Conservation (phyloP, 805 yeast genomes). For the Candida sithepensis region DNA sequence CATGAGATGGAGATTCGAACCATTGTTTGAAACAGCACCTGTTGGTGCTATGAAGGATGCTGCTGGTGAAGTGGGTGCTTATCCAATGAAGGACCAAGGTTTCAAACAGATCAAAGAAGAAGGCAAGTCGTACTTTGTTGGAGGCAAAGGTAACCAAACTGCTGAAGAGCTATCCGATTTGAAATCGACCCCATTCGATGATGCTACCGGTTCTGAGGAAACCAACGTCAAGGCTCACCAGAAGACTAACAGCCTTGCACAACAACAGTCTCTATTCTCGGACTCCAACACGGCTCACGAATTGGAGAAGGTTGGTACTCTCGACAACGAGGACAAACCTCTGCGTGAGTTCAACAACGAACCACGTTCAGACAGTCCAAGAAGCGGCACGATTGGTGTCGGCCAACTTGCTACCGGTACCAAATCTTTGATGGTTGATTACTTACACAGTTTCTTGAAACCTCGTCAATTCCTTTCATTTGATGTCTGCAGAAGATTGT, state of each 20-base stretch:
- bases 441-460: constrained; percentile 35
- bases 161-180: constrained; percentile 26
- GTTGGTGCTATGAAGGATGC: constrained; percentile 54
- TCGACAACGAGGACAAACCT: constrained; percentile 26
- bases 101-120: constrained; percentile 46
- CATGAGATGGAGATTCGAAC: constrained; percentile 55
- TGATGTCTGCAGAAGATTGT: constrained; percentile 34
- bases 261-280: constrained; percentile 13
- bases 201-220: neutral
- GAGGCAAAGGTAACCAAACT: constrained; percentile 20
- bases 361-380: neutral
- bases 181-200: constrained; percentile 14
- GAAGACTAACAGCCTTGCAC: constrained; percentile 4
- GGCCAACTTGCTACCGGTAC: neutral
- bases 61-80: constrained; percentile 35
- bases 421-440: constrained; percentile 6
- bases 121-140: constrained; percentile 24
- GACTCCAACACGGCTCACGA: constrained; percentile 18
- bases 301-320: constrained; percentile 12
- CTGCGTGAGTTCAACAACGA: constrained; percentile 8
- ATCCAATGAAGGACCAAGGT: constrained; percentile 68
- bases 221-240: constrained; percentile 2
- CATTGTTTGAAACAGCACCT: constrained; percentile 67
- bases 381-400: neutral
- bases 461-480: constrained; percentile 41